Conservation (phyloP, 1,284 basidiomycete genomes). For the Phellopilus nigrolimitatus region DNA sequence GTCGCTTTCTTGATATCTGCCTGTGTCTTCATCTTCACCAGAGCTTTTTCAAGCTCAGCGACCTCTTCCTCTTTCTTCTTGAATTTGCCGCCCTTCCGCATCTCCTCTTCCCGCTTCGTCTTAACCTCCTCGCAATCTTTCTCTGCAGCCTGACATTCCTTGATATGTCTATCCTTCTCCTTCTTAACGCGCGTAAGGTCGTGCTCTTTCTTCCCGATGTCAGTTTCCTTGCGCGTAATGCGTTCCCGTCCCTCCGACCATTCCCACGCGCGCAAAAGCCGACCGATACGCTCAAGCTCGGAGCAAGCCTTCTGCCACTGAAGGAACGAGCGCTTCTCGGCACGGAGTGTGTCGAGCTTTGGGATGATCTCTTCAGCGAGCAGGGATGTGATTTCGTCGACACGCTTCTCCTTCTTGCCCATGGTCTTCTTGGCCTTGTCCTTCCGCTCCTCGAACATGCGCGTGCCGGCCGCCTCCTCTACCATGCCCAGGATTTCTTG, state of each 20-base stretch:
- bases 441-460: slow-evolving; percentile 99
- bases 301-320: slow-evolving; percentile 88
- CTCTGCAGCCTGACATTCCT: slow-evolving; percentile 49
- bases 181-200: slow-evolving; percentile 45
- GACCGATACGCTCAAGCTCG: slow-evolving; percentile 87
- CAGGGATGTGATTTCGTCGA: slow-evolving; percentile 82
- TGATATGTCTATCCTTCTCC: slow-evolving; percentile 46
- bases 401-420: slow-evolving; percentile 95
- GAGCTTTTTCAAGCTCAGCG: slow-evolving; percentile 73
- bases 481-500: slow-evolving; percentile 98
- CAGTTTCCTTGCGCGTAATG: slow-evolving; percentile 45
- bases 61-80: slow-evolving; percentile 78
- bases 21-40: slow-evolving; percentile 88
- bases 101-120: slow-evolving; percentile 57
- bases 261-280: slow-evolving; percentile 85
- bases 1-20: slow-evolving; percentile 78
- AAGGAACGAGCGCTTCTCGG: slow-evolving; percentile 87
- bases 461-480: slow-evolving; percentile 96
- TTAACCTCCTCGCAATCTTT: slow-evolving; percentile 52
- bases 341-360: slow-evolving; percentile 87
- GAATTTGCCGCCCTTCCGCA: slow-evolving; percentile 76
- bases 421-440: slow-evolving; percentile 98
- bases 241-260: slow-evolving; percentile 63
- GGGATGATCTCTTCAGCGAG: slow-evolving; percentile 92
- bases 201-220: slow-evolving; percentile 44